Percentiles rank a stretch among this genome's conserved stretches.
These are phyloP conservation scores for Saccharum officinarum DNA, from an alignment of 176 grass and related monocot species.

Conservation along the genomic window DNA sequence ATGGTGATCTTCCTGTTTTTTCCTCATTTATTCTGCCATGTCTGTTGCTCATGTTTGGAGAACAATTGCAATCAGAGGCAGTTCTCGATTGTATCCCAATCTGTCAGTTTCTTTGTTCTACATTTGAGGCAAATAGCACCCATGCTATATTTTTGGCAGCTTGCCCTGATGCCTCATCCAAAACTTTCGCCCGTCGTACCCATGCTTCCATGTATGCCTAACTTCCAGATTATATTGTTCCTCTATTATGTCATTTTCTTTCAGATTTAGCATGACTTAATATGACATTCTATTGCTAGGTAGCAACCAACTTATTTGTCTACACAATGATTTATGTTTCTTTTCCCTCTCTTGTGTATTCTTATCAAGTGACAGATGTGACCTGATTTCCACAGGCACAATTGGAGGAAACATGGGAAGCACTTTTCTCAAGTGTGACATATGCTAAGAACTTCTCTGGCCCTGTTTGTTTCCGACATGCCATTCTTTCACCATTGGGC, in stretches of 20 bases:
- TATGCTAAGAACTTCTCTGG: conserved; percentile 91
- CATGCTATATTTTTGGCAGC: background rate
- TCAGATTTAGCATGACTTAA: conserved; percentile 8
- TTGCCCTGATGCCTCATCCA: background rate
- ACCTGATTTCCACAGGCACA: conserved; percentile 60
- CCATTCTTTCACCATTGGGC: conserved; percentile 86
- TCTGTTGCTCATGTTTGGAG: background rate
- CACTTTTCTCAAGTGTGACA: conserved; percentile 76
- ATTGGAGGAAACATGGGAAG: conserved; percentile 93
- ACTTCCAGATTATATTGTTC: conserved; percentile 15
- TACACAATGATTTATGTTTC: background rate
- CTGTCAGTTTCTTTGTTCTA: background rate
- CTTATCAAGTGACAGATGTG: conserved; percentile 37
- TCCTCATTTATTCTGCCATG: background rate
- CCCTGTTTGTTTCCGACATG: conserved; percentile 89
- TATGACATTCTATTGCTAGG: conserved; percentile 25
- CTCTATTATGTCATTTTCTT: conserved; percentile 16
- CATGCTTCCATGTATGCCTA: background rate
- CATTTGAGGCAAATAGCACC: background rate
- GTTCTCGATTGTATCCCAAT: background rate
- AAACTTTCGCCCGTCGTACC: background rate
- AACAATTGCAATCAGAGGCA: background rate
- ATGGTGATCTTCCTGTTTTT: background rate
- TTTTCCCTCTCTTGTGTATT: conserved; percentile 11
- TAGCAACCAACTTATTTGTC: conserved; percentile 10